Evolutionary conservation across 2,329 filamentous ascomycete genomes (phyloP), one percentile per base, ranked within the genome.

Genomic region (Parafenestella ontariensis): DNA sequence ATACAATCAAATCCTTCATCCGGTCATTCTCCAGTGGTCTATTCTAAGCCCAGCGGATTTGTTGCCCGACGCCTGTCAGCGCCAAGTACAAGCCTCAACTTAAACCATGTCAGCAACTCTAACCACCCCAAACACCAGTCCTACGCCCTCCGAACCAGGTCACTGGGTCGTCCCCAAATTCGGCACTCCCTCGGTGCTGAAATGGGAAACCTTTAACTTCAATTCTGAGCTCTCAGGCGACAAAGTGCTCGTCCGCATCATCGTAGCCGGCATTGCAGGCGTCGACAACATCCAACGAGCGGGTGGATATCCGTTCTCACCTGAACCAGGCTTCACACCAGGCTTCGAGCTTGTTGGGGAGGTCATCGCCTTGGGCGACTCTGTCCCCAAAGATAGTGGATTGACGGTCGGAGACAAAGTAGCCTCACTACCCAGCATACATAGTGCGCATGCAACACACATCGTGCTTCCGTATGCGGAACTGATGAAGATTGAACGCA

Each of bases 311-410:
- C 56, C 52, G 10, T 43, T 39, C 50, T 49, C 3, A 6, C 15
- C 24, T n/a, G 28, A 26, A 7, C 55, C 55, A 2, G 55, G 55
- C 18, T 58, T 54, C 40, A 51, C 51, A 37, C 24, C 55, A n/a
- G 55, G 55, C 7, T 54, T 54, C 10, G 55, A 58, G 18, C 34
- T 58, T 7, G 55, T 58, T 13, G 55, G 55, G 11, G 55, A 58
- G n/a, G 41, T 58, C 20, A 8, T 54, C 21, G 36, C 46, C 11
- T 33, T 58, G 6, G 46, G 46, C 11, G 33, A 44, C 9, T 43
- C 46, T 3, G 43, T 51, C 0, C 43, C 55, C 13, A 34, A 41
- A 29, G 31, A 31, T 5, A 48, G 43, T 34, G 39, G 39, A 3
- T n/a, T 58, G 13, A 17, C 15, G 4, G 10, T 58, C n/a, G 51